Evolutionary conservation across 192 early-diverging fungal species (phyloP), one percentile per base, ranked within the genome.

Genomic region (Coemansia guatemalensis): DNA sequence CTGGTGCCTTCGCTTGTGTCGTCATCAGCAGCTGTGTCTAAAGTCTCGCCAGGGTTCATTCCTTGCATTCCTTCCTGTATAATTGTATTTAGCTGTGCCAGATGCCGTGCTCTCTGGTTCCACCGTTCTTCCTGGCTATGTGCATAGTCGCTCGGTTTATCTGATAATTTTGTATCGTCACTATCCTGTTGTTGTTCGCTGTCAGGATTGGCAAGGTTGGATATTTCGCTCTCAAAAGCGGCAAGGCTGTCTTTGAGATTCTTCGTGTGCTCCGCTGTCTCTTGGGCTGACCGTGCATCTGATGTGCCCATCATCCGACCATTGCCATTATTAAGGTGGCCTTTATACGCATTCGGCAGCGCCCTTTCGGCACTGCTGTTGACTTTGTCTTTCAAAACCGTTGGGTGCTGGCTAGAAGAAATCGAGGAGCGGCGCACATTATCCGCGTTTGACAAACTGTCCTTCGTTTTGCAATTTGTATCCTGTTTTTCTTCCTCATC

Each of bases 191-290:
- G 0, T 35, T 14, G 33, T 14, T 26, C 29, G 14, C 11, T 39
- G 26, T 4, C 17, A 1, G 24, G 21, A 14, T 51, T 8, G 11
- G 41, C 50, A 7, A 74, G 52, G 2, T 32, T 57, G n/a, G 71
- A 55, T 27, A 74, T 64, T 0, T 74, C 71, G 14, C 30, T 55
- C 25, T 74, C 71, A 54, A 74, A 74, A 6, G 33, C 48, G 4
- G 60, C 65, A 18, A 74, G 58, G n/a, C 48, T 47, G 7, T 71
- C 32, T 14, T 53, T 29, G 23, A 77, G 56, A 18, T 35, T 12
- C 32, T 8, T 47, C 1, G 35, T 11, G 35, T 39, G 35, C 11
- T 12, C 9, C 35, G 9, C 6, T 39, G 35, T 39, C 35, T 39
- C 9, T 11, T 39, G 35, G 1, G 35, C 6, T 39, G 11, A 1